Evolutionary conservation across 164 flowering plant species (phyloP).

Genomic region (Vitis rotundifolia): DNA sequence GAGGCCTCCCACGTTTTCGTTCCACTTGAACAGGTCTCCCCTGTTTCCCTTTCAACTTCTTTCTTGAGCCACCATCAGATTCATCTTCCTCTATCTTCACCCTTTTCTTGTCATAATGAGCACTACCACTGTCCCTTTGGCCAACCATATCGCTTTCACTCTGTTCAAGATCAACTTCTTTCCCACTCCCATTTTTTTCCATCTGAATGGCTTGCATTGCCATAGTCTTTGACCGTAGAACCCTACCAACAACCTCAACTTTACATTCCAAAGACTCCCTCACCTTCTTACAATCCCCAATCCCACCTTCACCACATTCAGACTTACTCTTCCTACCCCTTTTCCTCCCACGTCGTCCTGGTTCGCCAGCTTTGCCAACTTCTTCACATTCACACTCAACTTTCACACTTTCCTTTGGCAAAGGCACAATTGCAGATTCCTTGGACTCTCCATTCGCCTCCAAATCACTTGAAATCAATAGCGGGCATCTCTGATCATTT

Average conservation of each 20-base stretch:
- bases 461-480: not conserved
- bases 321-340: constrained; percentile 1
- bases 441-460: not conserved
- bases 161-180: constrained; percentile 3
- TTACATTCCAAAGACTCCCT: constrained; percentile 9
- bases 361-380: not conserved
- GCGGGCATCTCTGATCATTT: constrained; percentile 1
- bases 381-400: not conserved
- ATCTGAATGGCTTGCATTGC: not conserved
- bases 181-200: constrained; percentile 5
- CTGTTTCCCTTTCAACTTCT: not conserved
- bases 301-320: constrained; percentile 5
- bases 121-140: not conserved
- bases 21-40: not conserved
- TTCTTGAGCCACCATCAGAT: not conserved
- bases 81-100: not conserved
- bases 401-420: not conserved
- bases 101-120: not conserved
- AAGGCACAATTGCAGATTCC: no score
- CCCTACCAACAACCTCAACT: constrained; percentile 21
- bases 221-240: constrained; percentile 33
- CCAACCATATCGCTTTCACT: not conserved
- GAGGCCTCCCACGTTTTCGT: constrained; percentile 15
- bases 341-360: constrained; percentile 7
- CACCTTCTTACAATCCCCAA: constrained; percentile 2